Conservation (phyloP, 139 green algal species). For the Asterochloris sp. region DNA sequence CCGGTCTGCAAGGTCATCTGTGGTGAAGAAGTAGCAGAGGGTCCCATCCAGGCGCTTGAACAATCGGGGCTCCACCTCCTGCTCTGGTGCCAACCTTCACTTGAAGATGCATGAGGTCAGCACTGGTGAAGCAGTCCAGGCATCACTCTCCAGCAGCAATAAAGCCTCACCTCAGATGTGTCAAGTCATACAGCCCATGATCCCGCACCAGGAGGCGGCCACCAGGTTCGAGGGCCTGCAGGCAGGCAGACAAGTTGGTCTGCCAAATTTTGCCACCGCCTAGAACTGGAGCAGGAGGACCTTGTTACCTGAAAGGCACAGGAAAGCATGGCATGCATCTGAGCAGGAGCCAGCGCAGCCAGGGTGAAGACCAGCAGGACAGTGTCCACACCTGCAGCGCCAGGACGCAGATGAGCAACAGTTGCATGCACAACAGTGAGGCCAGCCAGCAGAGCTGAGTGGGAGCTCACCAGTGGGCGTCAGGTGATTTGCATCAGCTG, state of each 20-base stretch:
- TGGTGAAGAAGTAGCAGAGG: conserved; percentile 71
- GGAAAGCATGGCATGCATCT: conserved; percentile 34
- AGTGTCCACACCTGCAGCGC: conserved; percentile 32
- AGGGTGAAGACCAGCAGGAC: conserved; percentile 80
- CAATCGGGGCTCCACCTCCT: conserved; percentile 44
- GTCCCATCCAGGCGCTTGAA: conserved; percentile 68
- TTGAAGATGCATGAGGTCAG: neutral
- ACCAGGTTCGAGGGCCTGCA: conserved; percentile 45
- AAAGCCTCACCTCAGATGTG: conserved; percentile 38
- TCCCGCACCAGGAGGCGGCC: conserved; percentile 70
- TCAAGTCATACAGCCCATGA: conserved; percentile 79
- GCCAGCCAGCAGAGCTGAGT: neutral
- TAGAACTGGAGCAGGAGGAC: neutral
- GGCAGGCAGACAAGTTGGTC: conserved; percentile 34
- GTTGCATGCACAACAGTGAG: conserved; percentile 9
- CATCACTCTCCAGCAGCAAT: neutral
- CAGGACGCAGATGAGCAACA: too few relatives aligned
- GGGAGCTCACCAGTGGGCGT: too few relatives aligned
- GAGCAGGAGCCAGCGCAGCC: conserved; percentile 47
- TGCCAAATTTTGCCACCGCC: neutral
- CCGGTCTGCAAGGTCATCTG: conserved; percentile 43
- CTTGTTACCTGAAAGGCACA: conserved; percentile 23
- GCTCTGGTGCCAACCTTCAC: conserved; percentile 13
- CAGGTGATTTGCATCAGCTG: too few relatives aligned
- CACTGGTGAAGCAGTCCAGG: neutral